Evolutionary conservation across 495 filamentous ascomycete genomes (phyloP).

Genomic region (Aspergillus leporis): DNA sequence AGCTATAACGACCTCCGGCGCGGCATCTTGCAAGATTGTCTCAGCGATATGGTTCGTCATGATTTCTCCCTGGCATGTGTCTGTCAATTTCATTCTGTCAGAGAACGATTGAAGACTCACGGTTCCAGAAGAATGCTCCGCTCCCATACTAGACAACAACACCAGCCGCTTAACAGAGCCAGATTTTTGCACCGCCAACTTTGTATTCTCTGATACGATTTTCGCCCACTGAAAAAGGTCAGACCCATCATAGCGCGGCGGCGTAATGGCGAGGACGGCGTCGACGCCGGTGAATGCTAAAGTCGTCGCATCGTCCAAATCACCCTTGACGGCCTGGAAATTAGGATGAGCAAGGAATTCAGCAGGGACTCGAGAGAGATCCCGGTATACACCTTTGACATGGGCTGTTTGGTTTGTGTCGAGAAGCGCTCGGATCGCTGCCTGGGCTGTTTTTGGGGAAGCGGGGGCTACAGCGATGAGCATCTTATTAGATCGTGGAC

Average conservation of each 20-base stretch:
- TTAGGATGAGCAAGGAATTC: conserved; percentile 5
- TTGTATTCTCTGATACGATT: conserved; percentile 2
- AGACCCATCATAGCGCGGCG: conserved; percentile 1
- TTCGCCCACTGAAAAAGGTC: conserved; percentile 4
- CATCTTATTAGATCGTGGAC: conserved; percentile 7
- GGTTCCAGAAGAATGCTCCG: conserved; percentile 8
- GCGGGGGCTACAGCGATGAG: conserved; percentile 9
- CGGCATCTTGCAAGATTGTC: conserved; percentile 7
- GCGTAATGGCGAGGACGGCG: conserved; percentile 10
- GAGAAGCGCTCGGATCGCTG: conserved; percentile 8
- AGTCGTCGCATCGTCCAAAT: conserved; percentile 2
- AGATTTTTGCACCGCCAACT: neutral
- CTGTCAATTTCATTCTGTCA: too few relatives aligned
- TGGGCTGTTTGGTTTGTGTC: neutral
- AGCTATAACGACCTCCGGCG: conserved; percentile 7
- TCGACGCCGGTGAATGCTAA: conserved; percentile 8
- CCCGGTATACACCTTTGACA: conserved; percentile 10
- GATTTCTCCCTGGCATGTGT: conserved; percentile 11
- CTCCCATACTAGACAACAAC: conserved; percentile 14
- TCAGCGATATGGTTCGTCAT: conserved; percentile 15
- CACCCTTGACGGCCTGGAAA: conserved; percentile 9
- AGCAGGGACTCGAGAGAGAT: conserved; percentile 3
- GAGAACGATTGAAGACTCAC: too few relatives aligned
- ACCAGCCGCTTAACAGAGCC: conserved; percentile 8
- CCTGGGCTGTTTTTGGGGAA: conserved; percentile 11